phyloP scores from a whole-genome alignment of 2,329 filamentous ascomycete genomes.

The Trichophyton verrucosum region DNA sequence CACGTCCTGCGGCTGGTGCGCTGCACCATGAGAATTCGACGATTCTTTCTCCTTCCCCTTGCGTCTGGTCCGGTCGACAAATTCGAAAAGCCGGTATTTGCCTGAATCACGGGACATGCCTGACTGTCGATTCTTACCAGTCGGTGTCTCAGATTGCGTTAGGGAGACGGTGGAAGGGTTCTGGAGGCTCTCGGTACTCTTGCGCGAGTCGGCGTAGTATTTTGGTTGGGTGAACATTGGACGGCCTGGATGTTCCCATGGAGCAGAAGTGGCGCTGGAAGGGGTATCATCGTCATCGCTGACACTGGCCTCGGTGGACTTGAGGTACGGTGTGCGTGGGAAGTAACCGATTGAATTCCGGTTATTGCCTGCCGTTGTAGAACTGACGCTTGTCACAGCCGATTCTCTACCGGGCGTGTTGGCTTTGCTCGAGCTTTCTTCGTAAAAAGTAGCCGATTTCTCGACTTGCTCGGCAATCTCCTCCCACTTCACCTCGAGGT shows the following conservation, averaged over 20 bases:
- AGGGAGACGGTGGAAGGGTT: slow-evolving; percentile 37
- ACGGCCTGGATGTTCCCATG: slow-evolving; percentile 31
- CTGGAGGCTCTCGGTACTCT: slow-evolving; percentile 34
- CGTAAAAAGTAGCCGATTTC: slow-evolving; percentile 30
- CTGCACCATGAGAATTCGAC: not conserved
- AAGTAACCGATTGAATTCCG: slow-evolving; percentile 34
- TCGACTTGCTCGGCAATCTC: slow-evolving; percentile 39
- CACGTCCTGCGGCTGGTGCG: slow-evolving; percentile 7
- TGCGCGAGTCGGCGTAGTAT: slow-evolving; percentile 30
- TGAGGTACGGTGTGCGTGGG: slow-evolving; percentile 25
- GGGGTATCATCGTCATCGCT: slow-evolving; percentile 33
- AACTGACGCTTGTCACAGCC: slow-evolving; percentile 17
- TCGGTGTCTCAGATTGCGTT: slow-evolving; percentile 26
- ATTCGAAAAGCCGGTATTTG: slow-evolving; percentile 35
- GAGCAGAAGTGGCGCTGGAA: slow-evolving; percentile 32
- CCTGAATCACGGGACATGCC: slow-evolving; percentile 29
- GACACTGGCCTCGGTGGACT: slow-evolving; percentile 25
- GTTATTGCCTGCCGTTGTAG: slow-evolving; percentile 23
- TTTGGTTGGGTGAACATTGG: slow-evolving; percentile 31
- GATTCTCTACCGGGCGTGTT: slow-evolving; percentile 27
- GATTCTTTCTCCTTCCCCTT: slow-evolving; percentile 13
- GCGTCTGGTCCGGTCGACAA: slow-evolving; percentile 18
- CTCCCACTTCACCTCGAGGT: slow-evolving; percentile 38
- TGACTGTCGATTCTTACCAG: slow-evolving; percentile 23
- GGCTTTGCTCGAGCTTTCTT: slow-evolving; percentile 29